Evolutionary conservation across 2,329 filamentous ascomycete genomes (phyloP).

Genomic region (Dothiorella sarmentorum): DNA sequence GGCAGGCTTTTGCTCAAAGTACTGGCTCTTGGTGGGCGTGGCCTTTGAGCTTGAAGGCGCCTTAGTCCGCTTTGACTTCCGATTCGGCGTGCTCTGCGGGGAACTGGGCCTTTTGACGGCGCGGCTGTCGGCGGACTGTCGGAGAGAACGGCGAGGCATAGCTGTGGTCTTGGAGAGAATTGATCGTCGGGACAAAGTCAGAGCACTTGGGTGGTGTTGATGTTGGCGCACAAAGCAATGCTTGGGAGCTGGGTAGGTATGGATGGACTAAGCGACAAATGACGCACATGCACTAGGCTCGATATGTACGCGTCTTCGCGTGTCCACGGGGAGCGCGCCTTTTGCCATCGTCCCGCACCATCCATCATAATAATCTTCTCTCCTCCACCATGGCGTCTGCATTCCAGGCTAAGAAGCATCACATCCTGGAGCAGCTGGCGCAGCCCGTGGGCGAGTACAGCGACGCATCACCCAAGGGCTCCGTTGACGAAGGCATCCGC

Average conservation of each 20-base stretch:
- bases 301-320: conserved; percentile 16
- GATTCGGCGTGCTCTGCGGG: conserved; percentile 27
- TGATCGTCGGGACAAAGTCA: not conserved
- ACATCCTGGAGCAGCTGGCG: conserved; percentile 68
- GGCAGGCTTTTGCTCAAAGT: conserved; percentile 33
- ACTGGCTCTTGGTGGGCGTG: conserved; percentile 31
- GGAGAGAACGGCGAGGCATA: conserved; percentile 33
- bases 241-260: not conserved
- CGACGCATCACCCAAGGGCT: conserved; percentile 85
- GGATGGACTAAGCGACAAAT: conserved; percentile 10
- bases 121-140: conserved; percentile 21
- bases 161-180: not conserved
- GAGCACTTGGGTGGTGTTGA: not conserved
- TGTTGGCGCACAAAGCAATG: not conserved
- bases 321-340: conserved; percentile 6
- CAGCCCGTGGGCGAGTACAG: conserved; percentile 68
- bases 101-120: conserved; percentile 36
- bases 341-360: too few species aligned
- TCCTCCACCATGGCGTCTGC: conserved; percentile 29
- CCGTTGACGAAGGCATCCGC: conserved; percentile 74
- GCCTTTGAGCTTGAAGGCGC: conserved; percentile 19
- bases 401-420: conserved; percentile 59
- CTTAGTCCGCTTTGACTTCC: conserved; percentile 36
- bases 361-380: too few species aligned
- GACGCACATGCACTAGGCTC: conserved; percentile 11